Evolutionary conservation across 768 basidiomycete genomes (phyloP), one percentile per base, ranked within the genome.

Genomic region (Tulasnella sp.): DNA sequence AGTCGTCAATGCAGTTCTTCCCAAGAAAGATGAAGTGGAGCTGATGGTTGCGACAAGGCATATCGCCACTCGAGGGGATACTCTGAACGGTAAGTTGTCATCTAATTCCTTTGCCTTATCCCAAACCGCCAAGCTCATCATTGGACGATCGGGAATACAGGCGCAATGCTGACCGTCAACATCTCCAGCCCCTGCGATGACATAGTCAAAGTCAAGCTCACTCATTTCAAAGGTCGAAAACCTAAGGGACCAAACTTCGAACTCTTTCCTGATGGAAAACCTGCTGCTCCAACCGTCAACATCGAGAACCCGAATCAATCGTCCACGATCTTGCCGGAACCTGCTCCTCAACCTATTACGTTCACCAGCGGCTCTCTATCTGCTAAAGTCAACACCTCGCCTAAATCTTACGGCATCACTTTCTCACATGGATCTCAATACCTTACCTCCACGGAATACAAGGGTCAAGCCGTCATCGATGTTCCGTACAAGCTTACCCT

Each of bases 261-360:
- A 24, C 75, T 85, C 32, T 86, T 85, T 69, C 83, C 83, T 3
- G 78, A 85, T 64, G 79, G 65, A 74, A 77, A 71, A 23, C 73
- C 77, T 3, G 72, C 80, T 13, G 68, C 80, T 41, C 73, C 74
- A 3, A 77, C 75, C 29, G 73, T 75, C 38, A 69, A 69, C 3
- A 64, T 83, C 7, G 38, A 65, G 19, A 66, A 68, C 56, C 60
- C 64, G 23, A 69, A 64, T 63, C 70, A 85, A 55, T 74, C 70
- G 0, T 81, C 79, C 2, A 76, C 78, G 52, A 79, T 86, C 61
- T 78, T 78, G 0, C 70, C 80, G 49, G 80, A 81, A 23, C 79
- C 80, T 0, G 85, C 84, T 67, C 78, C 79, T 3, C 73, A 85
- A 65, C 78, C 79, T 3, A 85, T 68, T 62, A 61, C 47, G 21